Evolutionary conservation across 768 basidiomycete species (phyloP).

Genomic region (Trametes villosa): DNA sequence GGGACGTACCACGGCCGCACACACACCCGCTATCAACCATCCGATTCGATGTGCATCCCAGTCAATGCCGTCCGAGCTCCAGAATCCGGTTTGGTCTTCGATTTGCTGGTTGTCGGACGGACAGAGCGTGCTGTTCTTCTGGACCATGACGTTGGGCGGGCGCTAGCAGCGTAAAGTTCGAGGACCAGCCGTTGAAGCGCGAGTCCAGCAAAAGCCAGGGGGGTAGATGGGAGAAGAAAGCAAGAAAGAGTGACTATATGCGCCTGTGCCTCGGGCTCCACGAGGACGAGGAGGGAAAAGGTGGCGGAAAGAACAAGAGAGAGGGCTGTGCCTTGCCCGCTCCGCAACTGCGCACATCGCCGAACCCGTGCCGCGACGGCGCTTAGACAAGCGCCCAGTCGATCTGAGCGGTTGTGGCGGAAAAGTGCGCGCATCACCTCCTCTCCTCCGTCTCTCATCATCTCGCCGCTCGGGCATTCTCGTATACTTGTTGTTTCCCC

Average conservation of each 20-base stretch:
- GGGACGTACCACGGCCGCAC: constrained; percentile 54
- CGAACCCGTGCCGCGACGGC: too few relatives aligned
- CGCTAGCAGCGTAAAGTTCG: neutral
- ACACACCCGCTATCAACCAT: constrained; percentile 72
- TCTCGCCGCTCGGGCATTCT: too few relatives aligned
- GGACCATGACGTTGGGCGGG: neutral
- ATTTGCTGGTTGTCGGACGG: constrained; percentile 52
- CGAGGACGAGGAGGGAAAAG: neutral
- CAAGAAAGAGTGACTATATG: constrained; percentile 18
- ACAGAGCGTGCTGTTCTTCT: constrained; percentile 40
- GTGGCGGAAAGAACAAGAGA: constrained; percentile 3
- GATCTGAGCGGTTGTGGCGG: too few relatives aligned
- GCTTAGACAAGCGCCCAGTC: too few relatives aligned
- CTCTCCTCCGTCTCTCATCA: too few relatives aligned
- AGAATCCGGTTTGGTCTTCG: constrained; percentile 67
- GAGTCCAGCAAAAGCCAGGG: neutral
- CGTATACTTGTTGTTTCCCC: too few relatives aligned
- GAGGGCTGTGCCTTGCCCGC: neutral
- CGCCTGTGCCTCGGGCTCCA: constrained; percentile 13
- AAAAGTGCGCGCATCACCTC: too few relatives aligned
- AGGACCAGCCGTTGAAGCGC: constrained; percentile 8
- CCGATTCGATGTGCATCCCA: constrained; percentile 72
- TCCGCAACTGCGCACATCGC: neutral
- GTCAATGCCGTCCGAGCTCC: constrained; percentile 54
- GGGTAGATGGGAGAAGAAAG: constrained; percentile 2